Evolutionary conservation across 1,284 basidiomycete species (phyloP).

Genomic region (Trichosporon faecale): DNA sequence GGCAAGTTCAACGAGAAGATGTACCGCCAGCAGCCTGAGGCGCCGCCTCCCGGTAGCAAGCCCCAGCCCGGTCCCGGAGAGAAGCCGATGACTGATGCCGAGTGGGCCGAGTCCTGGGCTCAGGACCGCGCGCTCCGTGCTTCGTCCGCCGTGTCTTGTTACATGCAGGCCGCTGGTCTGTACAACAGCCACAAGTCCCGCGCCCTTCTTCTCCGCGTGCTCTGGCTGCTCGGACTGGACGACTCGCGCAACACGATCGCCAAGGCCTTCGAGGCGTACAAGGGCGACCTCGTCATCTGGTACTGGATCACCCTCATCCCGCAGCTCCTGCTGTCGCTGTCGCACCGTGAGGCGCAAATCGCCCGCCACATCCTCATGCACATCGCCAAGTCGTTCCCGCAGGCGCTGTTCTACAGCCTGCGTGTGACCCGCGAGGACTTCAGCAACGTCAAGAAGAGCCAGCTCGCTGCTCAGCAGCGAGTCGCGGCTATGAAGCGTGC

Average conservation of each 20-base stretch:
- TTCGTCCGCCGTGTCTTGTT: constrained; percentile 92
- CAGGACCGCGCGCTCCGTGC: constrained; percentile 62
- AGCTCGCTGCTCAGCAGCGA: constrained; percentile 24
- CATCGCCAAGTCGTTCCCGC: constrained; percentile 89
- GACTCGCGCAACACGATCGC: constrained; percentile 70
- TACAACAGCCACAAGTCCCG: constrained; percentile 95
- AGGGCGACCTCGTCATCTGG: constrained; percentile 95
- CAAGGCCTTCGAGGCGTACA: constrained; percentile 91
- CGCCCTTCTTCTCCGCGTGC: constrained; percentile 82
- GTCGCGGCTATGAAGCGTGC: constrained; percentile 27
- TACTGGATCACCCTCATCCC: constrained; percentile 99
- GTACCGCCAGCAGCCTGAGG: constrained; percentile 60
- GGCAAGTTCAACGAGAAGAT: constrained; percentile 89
- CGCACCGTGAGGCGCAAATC: constrained; percentile 88
- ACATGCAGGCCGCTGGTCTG: constrained; percentile 92
- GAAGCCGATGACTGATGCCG: constrained; percentile 64
- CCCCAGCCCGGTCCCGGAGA: constrained; percentile 56
- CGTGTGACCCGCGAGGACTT: constrained; percentile 91
- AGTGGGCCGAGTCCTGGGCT: constrained; percentile 46
- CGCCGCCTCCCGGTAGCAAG: constrained; percentile 31
- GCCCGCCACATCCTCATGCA: constrained; percentile 85
- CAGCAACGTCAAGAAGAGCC: constrained; percentile 51
- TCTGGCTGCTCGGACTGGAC: constrained; percentile 96
- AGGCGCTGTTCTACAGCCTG: constrained; percentile 95
- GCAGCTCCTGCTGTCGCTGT: constrained; percentile 86